Percentiles rank a stretch among this genome's conserved stretches.
phyloP scores from a whole-genome alignment of 768 basidiomycete species.

The Russula virescens region DNA sequence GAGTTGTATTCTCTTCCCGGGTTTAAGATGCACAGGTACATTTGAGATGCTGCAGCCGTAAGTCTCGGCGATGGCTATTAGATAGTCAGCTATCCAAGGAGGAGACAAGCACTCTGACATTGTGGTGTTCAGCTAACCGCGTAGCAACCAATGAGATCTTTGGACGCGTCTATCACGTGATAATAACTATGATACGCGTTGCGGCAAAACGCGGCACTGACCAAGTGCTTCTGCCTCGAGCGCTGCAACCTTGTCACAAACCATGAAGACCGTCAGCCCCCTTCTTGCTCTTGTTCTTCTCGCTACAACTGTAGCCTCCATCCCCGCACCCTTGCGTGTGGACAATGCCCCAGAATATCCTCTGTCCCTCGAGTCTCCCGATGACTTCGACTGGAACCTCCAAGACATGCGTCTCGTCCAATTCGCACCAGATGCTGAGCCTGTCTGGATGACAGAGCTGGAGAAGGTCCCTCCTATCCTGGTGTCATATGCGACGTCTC shows the following conservation, averaged over 20 bases:
- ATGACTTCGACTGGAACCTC: conserved; percentile 55
- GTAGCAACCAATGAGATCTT: neutral
- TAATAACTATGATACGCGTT: neutral
- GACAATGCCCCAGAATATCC: conserved; percentile 11
- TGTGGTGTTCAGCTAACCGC: neutral
- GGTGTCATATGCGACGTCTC: neutral
- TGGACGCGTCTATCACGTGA: conserved; percentile 8
- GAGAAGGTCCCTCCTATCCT: conserved; percentile 56
- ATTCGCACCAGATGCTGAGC: conserved; percentile 53
- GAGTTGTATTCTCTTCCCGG: conserved; percentile 51
- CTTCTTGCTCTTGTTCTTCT: conserved; percentile 11
- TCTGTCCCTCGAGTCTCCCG: neutral
- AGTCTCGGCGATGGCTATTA: conserved; percentile 45
- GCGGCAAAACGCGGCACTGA: neutral
- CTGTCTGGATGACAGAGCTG: conserved; percentile 82
- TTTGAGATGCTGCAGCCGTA: conserved; percentile 42
- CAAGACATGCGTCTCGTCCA: conserved; percentile 69
- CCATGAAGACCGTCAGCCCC: conserved; percentile 9
- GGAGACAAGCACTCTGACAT: conserved; percentile 37
- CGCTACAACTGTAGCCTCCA: neutral
- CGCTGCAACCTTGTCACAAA: neutral
- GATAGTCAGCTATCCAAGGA: conserved; percentile 56
- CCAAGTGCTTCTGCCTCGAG: no score
- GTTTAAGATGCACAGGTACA: conserved; percentile 32
- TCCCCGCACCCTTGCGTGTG: conserved; percentile 12